phyloP scores from a whole-genome alignment of 2,329 filamentous ascomycete species.

The Boeremia exigua region DNA sequence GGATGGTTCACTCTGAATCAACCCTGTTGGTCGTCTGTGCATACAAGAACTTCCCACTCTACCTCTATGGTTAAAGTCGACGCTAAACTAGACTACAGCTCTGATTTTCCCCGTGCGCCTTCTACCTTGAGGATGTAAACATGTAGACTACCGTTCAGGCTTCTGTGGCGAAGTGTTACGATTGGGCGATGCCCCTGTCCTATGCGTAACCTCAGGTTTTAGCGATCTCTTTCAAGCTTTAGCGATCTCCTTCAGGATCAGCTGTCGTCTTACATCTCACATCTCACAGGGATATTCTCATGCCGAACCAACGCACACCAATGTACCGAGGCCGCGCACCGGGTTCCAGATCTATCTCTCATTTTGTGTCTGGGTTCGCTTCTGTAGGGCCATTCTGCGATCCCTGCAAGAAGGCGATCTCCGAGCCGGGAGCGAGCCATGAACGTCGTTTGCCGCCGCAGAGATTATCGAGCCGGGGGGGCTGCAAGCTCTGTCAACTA shows the following conservation, averaged over 20 bases:
- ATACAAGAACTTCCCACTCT: not conserved
- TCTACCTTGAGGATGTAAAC: not conserved
- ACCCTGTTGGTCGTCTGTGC: not conserved
- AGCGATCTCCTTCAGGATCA: not conserved
- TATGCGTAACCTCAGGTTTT: not conserved
- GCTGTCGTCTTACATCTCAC: not conserved
- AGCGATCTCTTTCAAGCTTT: not conserved
- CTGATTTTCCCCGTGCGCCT: not conserved
- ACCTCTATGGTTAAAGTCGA: no score
- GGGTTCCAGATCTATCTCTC: not conserved
- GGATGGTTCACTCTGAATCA: not conserved
- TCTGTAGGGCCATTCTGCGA: not conserved
- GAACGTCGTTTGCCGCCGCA: not conserved
- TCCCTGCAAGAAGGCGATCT: not conserved
- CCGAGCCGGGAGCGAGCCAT: not conserved
- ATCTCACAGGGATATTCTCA: not conserved
- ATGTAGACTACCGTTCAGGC: not conserved
- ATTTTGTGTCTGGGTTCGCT: not conserved
- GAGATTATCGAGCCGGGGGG: not conserved
- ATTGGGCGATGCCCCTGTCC: not conserved
- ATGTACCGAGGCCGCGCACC: not conserved
- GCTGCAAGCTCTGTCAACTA: conserved; percentile 3
- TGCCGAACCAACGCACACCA: not conserved
- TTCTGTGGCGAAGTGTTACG: not conserved
- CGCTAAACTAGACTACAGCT: not conserved